Conservation (phyloP, 2,329 filamentous ascomycete species). For the Penicillium sumatraense region DNA sequence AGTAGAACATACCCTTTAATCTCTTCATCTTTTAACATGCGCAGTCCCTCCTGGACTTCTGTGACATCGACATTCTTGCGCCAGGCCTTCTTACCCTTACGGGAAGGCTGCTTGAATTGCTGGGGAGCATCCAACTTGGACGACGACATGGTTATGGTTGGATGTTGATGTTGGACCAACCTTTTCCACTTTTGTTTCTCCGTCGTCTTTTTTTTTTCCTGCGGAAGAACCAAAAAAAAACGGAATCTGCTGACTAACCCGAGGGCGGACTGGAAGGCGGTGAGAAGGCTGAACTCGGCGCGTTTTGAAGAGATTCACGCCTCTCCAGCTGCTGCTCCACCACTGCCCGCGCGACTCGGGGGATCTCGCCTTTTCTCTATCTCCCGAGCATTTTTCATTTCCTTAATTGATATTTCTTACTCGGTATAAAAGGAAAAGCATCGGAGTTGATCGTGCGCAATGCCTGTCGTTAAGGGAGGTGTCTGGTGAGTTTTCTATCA, state of each 20-base stretch:
- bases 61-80: slow-evolving; percentile 96
- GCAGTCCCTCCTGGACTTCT: slow-evolving; percentile 80
- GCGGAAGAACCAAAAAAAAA: slow-evolving; percentile 24
- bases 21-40: slow-evolving; percentile 84
- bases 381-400: slow-evolving; percentile 12
- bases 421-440: not conserved
- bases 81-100: slow-evolving; percentile 99
- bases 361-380: slow-evolving; percentile 16
- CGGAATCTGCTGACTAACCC: slow-evolving; percentile 39
- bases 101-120: slow-evolving; percentile 84
- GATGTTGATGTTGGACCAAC: not conserved
- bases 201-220: slow-evolving; percentile 30
- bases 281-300: slow-evolving; percentile 30
- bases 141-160: slow-evolving; percentile 36
- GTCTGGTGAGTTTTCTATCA: slow-evolving; percentile 54
- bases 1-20: slow-evolving; percentile 80
- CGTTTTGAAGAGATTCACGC: slow-evolving; percentile 17
- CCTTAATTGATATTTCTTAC: not conserved
- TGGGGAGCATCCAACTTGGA: slow-evolving; percentile 63
- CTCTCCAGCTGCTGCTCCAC: slow-evolving; percentile 4
- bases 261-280: slow-evolving; percentile 28
- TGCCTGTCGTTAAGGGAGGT: slow-evolving; percentile 70
- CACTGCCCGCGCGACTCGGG: slow-evolving; percentile 28
- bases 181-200: slow-evolving; percentile 4
- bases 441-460: slow-evolving; percentile 39